phyloP scores from a whole-genome alignment of 208 protist genomes.

The Crithidia acanthocephali region DNA sequence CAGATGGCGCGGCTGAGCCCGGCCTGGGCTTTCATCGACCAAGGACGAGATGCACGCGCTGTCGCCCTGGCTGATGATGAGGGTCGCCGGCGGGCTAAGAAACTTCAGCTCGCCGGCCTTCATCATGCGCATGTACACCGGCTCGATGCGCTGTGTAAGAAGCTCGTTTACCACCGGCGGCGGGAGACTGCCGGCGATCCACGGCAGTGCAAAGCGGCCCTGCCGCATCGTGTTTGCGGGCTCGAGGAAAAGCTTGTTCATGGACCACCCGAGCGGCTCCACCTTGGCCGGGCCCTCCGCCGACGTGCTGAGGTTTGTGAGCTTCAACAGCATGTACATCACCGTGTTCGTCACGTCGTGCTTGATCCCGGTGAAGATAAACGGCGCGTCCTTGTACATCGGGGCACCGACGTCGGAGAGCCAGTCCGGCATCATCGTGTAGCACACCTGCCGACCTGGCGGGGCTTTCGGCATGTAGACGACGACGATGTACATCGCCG shows the following conservation, averaged over 20 bases:
- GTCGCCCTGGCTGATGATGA: conserved; percentile 72
- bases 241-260: conserved; percentile 66
- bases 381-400: conserved; percentile 59
- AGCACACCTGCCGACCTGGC: conserved; percentile 27
- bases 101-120: conserved; percentile 41
- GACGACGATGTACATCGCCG: conserved; percentile 52
- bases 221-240: conserved; percentile 44
- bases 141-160: conserved; percentile 44
- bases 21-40: conserved; percentile 47
- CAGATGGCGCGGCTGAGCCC: conserved; percentile 45
- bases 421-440: conserved; percentile 59
- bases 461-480: conserved; percentile 35
- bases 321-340: conserved; percentile 61
- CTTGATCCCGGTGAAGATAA: conserved; percentile 39
- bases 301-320: conserved; percentile 38
- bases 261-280: conserved; percentile 59
- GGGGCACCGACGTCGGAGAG: conserved; percentile 60
- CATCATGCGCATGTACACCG: conserved; percentile 43
- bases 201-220: conserved; percentile 63
- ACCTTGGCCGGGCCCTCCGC: conserved; percentile 16
- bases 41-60: conserved; percentile 39
- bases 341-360: conserved; percentile 37
- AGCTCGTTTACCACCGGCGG: conserved; percentile 47
- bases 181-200: conserved; percentile 41
- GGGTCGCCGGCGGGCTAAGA: conserved; percentile 45